Percentiles rank a stretch among this genome's conserved stretches.
Evolutionary conservation across 2,329 filamentous ascomycete species (phyloP).

Genomic region (Phyllosticta ampelicida): DNA sequence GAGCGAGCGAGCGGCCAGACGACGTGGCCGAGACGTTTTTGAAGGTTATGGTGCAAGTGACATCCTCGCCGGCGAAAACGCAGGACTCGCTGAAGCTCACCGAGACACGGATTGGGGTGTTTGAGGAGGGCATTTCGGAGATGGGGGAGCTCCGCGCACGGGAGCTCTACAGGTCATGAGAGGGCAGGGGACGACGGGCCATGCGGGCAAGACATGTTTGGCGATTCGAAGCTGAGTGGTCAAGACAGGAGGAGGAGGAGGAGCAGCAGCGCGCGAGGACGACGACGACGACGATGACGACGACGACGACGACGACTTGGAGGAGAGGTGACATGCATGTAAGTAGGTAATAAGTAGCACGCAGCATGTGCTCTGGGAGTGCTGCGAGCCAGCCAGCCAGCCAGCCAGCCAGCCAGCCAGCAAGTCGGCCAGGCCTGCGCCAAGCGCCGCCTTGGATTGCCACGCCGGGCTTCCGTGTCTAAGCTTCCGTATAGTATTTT

Average conservation of each 20-base stretch:
- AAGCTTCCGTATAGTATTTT: neutral
- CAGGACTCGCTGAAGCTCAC: slow-evolving; percentile 90
- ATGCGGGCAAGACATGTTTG: slow-evolving; percentile 5
- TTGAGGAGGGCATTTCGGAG: slow-evolving; percentile 9
- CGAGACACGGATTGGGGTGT: slow-evolving; percentile 75
- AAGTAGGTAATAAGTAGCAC: too few species aligned
- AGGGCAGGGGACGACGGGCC: slow-evolving; percentile 6
- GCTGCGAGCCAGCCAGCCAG: too few species aligned
- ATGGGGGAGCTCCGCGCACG: slow-evolving; percentile 10
- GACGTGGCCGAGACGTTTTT: slow-evolving; percentile 61
- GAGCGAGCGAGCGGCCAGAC: slow-evolving; percentile 22
- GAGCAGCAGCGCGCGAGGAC: too few species aligned
- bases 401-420: too few species aligned
- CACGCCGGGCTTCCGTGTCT: neutral
- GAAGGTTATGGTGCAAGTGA: slow-evolving; percentile 94
- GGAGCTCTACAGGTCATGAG: slow-evolving; percentile 11
- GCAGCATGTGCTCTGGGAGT: neutral
- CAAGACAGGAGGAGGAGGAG: neutral
- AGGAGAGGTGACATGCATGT: too few species aligned
- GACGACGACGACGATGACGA: too few species aligned
- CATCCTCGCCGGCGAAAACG: slow-evolving; percentile 91
- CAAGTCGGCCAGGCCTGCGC: neutral
- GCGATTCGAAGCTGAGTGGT: neutral
- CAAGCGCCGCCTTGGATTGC: neutral
- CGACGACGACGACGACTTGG: too few species aligned